Base-by-base conservation (phyloP, 176 grass and related monocot species). In the Raddia distichophylla region DNA sequence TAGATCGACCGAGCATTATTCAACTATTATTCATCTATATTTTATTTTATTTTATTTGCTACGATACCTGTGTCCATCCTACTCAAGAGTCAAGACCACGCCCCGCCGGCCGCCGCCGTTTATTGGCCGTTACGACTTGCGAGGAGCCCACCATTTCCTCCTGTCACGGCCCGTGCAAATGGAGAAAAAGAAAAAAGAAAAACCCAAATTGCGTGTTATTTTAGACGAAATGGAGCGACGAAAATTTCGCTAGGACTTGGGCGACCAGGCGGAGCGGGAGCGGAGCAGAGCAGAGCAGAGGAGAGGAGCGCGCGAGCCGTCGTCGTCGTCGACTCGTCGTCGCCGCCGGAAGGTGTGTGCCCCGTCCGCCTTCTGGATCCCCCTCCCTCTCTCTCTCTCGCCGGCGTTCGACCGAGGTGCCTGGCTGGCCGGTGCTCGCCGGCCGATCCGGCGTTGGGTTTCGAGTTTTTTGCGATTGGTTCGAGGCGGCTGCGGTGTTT, bases 271-370 rank as follows among this genome's bases (percentile, higher is more conserved):
- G 19, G 37, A 20, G 34, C 11, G 52, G 54, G 70, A 40, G 35
- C 51, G 35, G 18, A 10, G 8, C 1, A 15, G 7, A 6, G 35
- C 6, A 55, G 6, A 32, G 33, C 1, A 7, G 14, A 69, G 20
- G 22, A 6, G 43, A 10, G 33, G 15, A 13, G 6, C n/a, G 18
- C 44, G 67, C 44, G 47, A 27, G 22, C 32, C 20, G 2, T 35
- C 22, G 34, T 20, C 60, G n/a, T 32, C 56, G 60, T 4, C 76
- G 75, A 0, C 45, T 20, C 46, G 57, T 34, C 48, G 60, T 59
- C 68, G 76, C 48, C 46, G 42, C 37, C 37, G 48, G 2, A 44
- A 84, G 82, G 82, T 84, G 54, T 61, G 72, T 37, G 27, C 51
- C 16, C 16, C 8, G 12, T 27, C 16, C 8, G 12, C 2, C 20